Percentiles rank a stretch among this genome's conserved stretches.
Evolutionary conservation across 345 rosid species (phyloP).

Genomic region (Eucalyptus cloeziana): DNA sequence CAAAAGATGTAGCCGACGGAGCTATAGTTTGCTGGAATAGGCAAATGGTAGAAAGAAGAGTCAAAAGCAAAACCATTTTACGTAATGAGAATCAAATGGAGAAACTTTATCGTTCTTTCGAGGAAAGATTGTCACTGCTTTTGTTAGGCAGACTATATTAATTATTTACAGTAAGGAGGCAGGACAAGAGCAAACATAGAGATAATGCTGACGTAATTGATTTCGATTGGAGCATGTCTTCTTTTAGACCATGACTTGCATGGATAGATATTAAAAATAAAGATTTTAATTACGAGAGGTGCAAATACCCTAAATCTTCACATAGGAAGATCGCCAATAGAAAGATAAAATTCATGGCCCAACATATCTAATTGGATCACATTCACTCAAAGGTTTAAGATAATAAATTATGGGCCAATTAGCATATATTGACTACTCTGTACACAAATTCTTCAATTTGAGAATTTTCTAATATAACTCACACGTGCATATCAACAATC

Average conservation of each 20-base stretch:
- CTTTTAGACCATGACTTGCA: neutral
- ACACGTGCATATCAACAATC: neutral
- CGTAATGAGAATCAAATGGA: neutral
- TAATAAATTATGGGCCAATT: neutral
- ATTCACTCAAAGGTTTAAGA: neutral
- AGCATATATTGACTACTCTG: neutral
- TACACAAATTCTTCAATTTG: neutral
- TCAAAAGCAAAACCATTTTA: neutral
- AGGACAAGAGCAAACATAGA: neutral
- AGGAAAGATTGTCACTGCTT: neutral
- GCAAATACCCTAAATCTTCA: neutral
- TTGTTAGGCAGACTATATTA: neutral
- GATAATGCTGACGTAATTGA: neutral
- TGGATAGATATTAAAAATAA: neutral
- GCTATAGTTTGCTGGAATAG: neutral
- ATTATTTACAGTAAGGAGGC: neutral
- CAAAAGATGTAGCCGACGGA: neutral
- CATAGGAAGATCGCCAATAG: neutral
- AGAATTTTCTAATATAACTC: neutral
- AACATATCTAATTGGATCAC: neutral
- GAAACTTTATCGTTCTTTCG: neutral
- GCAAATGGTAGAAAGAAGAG: neutral
- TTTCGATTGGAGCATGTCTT: neutral
- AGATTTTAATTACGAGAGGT: neutral
- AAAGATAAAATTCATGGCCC: neutral